Evolutionary conservation across 176 grass and related monocot genomes (phyloP).

Genomic region (Typha latifolia): DNA sequence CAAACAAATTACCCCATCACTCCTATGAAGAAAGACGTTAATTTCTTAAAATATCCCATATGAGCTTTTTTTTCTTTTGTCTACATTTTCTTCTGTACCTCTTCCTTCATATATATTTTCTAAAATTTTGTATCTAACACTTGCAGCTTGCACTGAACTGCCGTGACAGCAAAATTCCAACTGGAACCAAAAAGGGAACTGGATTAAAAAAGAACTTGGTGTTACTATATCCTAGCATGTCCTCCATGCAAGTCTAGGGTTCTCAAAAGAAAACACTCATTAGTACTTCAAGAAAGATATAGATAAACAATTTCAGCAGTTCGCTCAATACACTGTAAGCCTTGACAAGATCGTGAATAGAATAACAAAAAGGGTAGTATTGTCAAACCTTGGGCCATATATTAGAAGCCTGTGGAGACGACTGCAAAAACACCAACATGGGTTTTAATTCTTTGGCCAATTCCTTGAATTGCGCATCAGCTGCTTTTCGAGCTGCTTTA

Average conservation of each 20-base stretch:
- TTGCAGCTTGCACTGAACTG: no score
- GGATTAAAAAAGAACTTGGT: no score
- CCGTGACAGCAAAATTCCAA: no score
- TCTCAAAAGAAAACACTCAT: background rate
- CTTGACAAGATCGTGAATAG: background rate
- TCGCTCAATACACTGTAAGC: background rate
- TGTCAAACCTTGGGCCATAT: conserved; percentile 82
- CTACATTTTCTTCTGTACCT: no score
- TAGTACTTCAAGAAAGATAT: background rate
- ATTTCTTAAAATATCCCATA: no score
- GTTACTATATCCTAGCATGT: background rate
- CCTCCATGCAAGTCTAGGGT: background rate
- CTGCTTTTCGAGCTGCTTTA: conserved; percentile 76
- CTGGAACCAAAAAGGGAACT: no score
- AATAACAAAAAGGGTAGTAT: conserved; percentile 1
- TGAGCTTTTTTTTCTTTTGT: no score
- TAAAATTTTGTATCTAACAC: no score
- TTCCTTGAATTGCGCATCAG: conserved; percentile 87
- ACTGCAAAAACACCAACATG: conserved; percentile 53
- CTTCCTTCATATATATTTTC: no score
- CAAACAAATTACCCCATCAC: no score
- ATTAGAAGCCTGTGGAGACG: conserved; percentile 63
- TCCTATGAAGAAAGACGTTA: no score
- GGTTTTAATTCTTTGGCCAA: conserved; percentile 74
- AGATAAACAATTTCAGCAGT: background rate